Evolutionary conservation across 1,284 basidiomycete genomes (phyloP), one percentile per base, ranked within the genome.

Genomic region (Hypsizygus ulmarius): DNA sequence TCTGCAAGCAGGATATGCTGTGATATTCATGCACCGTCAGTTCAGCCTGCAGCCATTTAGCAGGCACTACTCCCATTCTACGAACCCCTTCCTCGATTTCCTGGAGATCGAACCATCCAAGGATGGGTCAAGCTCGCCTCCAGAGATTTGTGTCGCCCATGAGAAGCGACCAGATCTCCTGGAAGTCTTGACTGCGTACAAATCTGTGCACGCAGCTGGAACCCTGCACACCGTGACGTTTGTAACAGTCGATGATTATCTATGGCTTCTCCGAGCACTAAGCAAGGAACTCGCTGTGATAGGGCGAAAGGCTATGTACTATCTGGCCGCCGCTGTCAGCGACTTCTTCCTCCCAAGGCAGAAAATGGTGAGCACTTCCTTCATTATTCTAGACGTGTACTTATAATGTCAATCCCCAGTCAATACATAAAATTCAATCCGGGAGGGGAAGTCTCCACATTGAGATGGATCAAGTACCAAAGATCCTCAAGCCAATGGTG

Each of bases 401-500:
- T 39, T 18, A n/a, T 7, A 18, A 43, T 16, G n/a, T 10, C 32
- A 43, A 34, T 9, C 14, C 16, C 2, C 61, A 97, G 93, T 90
- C 93, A 1, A 92, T 94, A 69, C 96, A 99, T 73, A 99, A 99
- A 72, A 98, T 99, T 38, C 96, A 99, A 65, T 97, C 93, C 0
- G 90, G 90, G 15, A 94, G 96, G 64, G 93, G 93, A 2, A 94
- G 89, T 55, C 70, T 99, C 29, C 80, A 86, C 35, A 90, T 99
- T 53, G 93, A 97, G 66, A 98, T 99, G 95, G 96, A 99, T 65
- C 94, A 97, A 66, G 95, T 98, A 1, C 96, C 97, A 6, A 99
- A 99, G 69, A 88, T 98, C 32, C 71, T 99, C 38, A 90, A 91
- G 65, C 87, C 92, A 0, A 77, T 99, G 70, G 94, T 97, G 2